Evolutionary conservation across 2,329 filamentous ascomycete species (phyloP).

Genomic region (Diaporthe destruens): DNA sequence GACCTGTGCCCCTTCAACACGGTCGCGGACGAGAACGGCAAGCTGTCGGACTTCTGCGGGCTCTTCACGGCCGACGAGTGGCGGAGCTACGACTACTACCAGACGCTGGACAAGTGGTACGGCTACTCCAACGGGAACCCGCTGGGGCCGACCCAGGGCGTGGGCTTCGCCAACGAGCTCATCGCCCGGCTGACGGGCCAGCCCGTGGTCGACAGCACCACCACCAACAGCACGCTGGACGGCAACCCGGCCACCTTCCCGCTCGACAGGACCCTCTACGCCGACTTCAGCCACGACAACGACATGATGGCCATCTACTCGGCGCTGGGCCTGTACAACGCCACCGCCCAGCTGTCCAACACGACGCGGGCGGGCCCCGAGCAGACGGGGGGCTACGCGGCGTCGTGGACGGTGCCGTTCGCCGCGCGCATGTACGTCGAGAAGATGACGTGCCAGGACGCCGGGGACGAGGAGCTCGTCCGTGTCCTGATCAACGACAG

Average conservation of each 20-base stretch:
- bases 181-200: conserved; percentile 80
- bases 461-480: conserved; percentile 73
- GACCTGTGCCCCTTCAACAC: conserved; percentile 90
- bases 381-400: conserved; percentile 76
- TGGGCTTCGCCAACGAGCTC: conserved; percentile 90
- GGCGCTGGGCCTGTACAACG: conserved; percentile 83
- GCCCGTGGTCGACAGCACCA: conserved; percentile 79
- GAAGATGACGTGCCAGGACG: conserved; percentile 77
- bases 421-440: conserved; percentile 86
- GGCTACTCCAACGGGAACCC: conserved; percentile 81
- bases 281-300: conserved; percentile 94
- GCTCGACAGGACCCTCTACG: conserved; percentile 76
- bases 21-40: conserved; percentile 67
- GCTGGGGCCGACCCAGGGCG: conserved; percentile 85
- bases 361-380: conserved; percentile 62
- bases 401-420: conserved; percentile 86
- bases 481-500: conserved; percentile 87
- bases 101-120: conserved; percentile 87
- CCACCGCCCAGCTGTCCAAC: conserved; percentile 66
- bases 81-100: conserved; percentile 83
- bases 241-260: conserved; percentile 78
- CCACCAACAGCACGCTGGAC: conserved; percentile 83
- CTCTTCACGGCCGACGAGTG: conserved; percentile 83
- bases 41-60: conserved; percentile 78
- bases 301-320: conserved; percentile 82